Conservation (phyloP, 169 alveolate species). For the Plasmodium yoelii region DNA sequence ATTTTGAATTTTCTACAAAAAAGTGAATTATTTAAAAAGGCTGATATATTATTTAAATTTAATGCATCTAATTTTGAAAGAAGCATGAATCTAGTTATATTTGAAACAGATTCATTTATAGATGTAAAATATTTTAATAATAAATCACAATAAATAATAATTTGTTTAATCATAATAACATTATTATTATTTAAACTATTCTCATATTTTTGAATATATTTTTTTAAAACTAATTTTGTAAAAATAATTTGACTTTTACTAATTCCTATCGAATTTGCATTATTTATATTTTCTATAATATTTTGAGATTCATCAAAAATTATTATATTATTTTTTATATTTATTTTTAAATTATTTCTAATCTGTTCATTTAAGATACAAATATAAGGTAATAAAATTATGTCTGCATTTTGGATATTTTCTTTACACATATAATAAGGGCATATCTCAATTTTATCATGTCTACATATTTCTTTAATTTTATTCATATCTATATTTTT, state of each 20-base stretch:
- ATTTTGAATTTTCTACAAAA: conserved; percentile 77
- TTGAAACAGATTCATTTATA: conserved; percentile 10
- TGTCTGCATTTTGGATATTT: conserved; percentile 81
- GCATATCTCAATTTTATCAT: conserved; percentile 32
- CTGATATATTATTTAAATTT: conserved; percentile 50
- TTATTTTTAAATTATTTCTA: conserved; percentile 72
- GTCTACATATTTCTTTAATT: conserved; percentile 36
- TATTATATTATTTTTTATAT: conserved; percentile 69
- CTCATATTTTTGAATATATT: conserved; percentile 28
- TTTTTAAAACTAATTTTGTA: conserved; percentile 23
- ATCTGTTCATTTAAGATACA: conserved; percentile 82
- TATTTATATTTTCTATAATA: conserved; percentile 70
- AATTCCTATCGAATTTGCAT: conserved; percentile 17
- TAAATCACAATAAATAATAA: conserved; percentile 38
- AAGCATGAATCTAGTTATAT: conserved; percentile 17
- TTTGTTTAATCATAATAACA: conserved; percentile 42
- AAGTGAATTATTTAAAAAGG: conserved; percentile 46
- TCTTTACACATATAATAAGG: conserved; percentile 84
- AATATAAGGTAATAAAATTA: conserved; percentile 84
- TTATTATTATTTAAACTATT: conserved; percentile 32
- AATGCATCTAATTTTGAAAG: conserved; percentile 71
- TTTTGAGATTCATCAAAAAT: conserved; percentile 90
- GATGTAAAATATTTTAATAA: conserved; percentile 7
- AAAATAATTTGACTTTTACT: conserved; percentile 19
- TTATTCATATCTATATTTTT: conserved; percentile 33